Conservation (phyloP, 768 basidiomycete genomes). For the Pleurotus cornucopiae region DNA sequence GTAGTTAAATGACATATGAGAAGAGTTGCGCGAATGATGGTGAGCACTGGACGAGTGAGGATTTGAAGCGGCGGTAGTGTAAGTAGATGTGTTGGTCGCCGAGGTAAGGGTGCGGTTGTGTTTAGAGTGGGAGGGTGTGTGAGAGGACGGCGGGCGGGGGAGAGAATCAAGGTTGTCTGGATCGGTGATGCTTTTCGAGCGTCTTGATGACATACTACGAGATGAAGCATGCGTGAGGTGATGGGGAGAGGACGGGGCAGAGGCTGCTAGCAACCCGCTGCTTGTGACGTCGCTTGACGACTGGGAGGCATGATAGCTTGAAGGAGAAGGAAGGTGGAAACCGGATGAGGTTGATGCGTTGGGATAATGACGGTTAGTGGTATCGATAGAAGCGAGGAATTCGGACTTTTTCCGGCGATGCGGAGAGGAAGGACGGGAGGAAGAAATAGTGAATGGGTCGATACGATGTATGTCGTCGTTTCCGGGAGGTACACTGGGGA, state of each 20-base stretch:
- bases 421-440: background rate
- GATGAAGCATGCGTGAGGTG: constrained; percentile 1
- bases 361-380: background rate
- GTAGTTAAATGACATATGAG: background rate
- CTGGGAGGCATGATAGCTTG: constrained; percentile 5
- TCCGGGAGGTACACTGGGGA: constrained; percentile 1
- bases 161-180: background rate
- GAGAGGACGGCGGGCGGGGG: background rate
- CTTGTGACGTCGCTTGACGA: constrained; percentile 2
- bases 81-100: background rate
- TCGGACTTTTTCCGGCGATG: constrained; percentile 3
- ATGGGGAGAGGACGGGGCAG: background rate
- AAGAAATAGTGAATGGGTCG: constrained; percentile 2
- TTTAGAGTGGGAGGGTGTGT: background rate
- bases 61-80: background rate
- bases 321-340: constrained; percentile 8
- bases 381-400: constrained; percentile 1
- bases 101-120: constrained; percentile 2
- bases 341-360: background rate
- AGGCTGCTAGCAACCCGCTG: background rate
- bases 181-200: constrained; percentile 1
- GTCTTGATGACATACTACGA: constrained; percentile 1
- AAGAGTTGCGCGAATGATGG: constrained; percentile 4
- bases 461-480: constrained; percentile 5
- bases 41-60: background rate